Base-by-base conservation (phyloP, 805 yeast species). In the Myxozyma geophila region DNA sequence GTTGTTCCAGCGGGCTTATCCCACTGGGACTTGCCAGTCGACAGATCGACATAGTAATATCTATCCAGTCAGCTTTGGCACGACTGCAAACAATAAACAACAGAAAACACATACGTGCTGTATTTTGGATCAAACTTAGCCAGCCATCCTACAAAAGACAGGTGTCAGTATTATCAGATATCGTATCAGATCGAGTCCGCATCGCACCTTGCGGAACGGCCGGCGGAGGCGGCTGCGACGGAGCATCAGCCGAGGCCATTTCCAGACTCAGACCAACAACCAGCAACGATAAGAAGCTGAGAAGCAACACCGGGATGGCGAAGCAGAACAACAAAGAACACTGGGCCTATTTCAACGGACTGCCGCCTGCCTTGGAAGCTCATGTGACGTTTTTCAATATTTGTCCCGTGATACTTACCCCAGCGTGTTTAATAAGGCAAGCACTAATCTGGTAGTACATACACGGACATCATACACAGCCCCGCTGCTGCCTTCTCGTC, bases 11-110 rank as follows among this genome's bases (percentile, higher is more conserved):
- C 54, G 28, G 97, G 98, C 13, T 86, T 85, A 58, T 90, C 96
- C 98, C 98, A 93, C 75, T 92, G 97, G 0, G 97, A 90, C 69
- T 84, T 79, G 64, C 89, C 87, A 13, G 90, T 83, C 15, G 80
- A 72, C 67, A 89, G 77, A 70, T 91, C 80, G n/a, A 93, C 96
- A 72, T 86, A 93, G 75, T 87, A 93, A 86, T 87, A 90, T 1
- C 88, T 84, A 55, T 23, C 6, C 21, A 51, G 28, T 36, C 48
- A 58, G 6, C 3, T 2, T 1, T 17, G n/a, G n/a, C 44, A 49
- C 12, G 37, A 12, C n/a, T 17, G 9, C n/a, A 23, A 35, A 23
- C 19, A 28, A n/a, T 8, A n/a, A n/a, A 7, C 13, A 36, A 28
- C 12, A 13, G 15, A 12, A 15, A 15, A 43, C 13, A 51, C 83